These are phyloP conservation scores for Trametes polyzona DNA, from an alignment of 1,284 basidiomycete genomes.

Conservation along the genomic window DNA sequence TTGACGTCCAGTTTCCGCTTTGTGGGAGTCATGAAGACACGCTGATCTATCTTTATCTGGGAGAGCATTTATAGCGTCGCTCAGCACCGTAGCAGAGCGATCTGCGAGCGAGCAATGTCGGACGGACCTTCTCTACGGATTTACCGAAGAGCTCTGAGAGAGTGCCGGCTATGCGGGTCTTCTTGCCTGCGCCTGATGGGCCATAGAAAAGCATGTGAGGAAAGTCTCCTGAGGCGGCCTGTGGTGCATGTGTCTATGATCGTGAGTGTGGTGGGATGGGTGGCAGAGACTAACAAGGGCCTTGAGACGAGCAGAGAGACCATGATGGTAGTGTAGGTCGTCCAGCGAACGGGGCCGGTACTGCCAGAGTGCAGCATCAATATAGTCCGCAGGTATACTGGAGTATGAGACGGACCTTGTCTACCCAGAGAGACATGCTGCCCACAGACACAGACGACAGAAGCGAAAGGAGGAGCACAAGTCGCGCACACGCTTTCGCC, in stretches of 20 bases:
- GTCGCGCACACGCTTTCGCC: background rate
- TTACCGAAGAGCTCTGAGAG: conserved; percentile 90
- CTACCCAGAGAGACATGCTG: conserved; percentile 88
- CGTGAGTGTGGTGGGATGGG: background rate
- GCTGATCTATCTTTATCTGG: conserved; percentile 98
- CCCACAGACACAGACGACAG: background rate
- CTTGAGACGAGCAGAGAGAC: conserved; percentile 79
- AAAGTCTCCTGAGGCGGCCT: conserved; percentile 92
- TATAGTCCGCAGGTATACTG: no score
- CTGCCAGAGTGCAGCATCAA: conserved; percentile 42
- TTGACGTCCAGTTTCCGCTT: conserved; percentile 97
- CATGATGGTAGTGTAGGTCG: conserved; percentile 88
- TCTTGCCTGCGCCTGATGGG: conserved; percentile 96
- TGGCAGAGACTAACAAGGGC: conserved; percentile 63
- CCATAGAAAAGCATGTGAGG: conserved; percentile 99
- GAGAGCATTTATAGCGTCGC: background rate
- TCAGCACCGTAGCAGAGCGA: background rate
- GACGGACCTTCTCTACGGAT: conserved; percentile 86
- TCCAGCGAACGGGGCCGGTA: conserved; percentile 87
- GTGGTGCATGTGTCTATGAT: background rate
- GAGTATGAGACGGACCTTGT: conserved; percentile 57
- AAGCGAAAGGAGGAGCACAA: background rate
- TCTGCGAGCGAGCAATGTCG: background rate
- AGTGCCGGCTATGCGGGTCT: conserved; percentile 93
- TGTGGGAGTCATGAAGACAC: conserved; percentile 94